Conservation (phyloP, 306 rosid genomes). For the Citrullus amarus region DNA sequence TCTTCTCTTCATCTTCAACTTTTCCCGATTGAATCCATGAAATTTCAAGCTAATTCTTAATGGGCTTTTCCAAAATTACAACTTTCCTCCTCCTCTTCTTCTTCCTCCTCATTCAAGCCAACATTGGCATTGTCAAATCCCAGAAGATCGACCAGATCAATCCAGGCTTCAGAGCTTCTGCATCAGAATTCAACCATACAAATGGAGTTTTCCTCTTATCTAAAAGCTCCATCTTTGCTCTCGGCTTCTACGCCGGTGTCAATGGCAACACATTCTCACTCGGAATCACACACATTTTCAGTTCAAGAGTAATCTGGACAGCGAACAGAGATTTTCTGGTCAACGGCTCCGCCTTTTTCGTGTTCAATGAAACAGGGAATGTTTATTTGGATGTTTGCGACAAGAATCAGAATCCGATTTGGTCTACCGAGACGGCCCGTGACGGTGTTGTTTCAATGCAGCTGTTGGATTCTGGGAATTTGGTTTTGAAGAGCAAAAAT, state of each 20-base stretch:
- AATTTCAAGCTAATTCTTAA: not conserved
- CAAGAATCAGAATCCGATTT: constrained; percentile 3
- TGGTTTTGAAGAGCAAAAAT: constrained; percentile 31
- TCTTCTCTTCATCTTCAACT: not conserved
- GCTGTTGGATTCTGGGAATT: constrained; percentile 36
- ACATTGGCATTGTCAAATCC: not conserved
- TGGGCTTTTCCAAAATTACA: not conserved
- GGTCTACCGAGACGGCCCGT: constrained; percentile 32
- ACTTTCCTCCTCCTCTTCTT: constrained; percentile 3
- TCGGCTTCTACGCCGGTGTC: constrained; percentile 17
- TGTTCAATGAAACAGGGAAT: constrained; percentile 27
- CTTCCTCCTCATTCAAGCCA: not conserved
- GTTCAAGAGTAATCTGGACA: constrained; percentile 31
- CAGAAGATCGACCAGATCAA: constrained; percentile 12
- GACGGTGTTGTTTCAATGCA: constrained; percentile 25
- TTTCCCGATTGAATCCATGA: not conserved
- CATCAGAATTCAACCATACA: constrained; percentile 3
- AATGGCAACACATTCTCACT: constrained; percentile 16
- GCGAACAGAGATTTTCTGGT: constrained; percentile 31
- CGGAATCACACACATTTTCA: constrained; percentile 14
- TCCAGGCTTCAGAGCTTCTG: constrained; percentile 27
- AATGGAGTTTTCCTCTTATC: constrained; percentile 20
- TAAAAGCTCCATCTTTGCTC: constrained; percentile 16
- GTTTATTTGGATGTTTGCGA: constrained; percentile 9
- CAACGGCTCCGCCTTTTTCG: constrained; percentile 20